A percentile compares a stretch with the other conserved stretches of the same genome.
phyloP scores from a whole-genome alignment of 768 basidiomycete species.

The Boletus pseudopeckii region DNA sequence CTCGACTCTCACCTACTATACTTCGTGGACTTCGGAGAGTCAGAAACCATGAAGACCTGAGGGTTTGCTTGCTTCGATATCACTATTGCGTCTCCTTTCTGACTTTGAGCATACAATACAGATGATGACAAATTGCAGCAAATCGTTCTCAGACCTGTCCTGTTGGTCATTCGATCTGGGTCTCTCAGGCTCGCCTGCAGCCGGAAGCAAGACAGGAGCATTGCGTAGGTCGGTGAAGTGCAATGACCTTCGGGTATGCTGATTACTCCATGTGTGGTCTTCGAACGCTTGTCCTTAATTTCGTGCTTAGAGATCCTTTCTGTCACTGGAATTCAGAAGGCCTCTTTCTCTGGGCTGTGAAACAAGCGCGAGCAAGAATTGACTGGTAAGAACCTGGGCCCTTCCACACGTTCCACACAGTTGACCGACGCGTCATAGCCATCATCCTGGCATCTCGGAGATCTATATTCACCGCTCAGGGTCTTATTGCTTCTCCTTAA shows the following conservation, averaged over 20 bases:
- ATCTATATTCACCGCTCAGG: background rate
- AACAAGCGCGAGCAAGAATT: background rate
- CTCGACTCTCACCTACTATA: background rate
- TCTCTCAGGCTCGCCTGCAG: background rate
- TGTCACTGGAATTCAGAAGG: background rate
- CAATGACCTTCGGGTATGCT: slow-evolving; percentile 13
- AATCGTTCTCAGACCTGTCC: slow-evolving; percentile 2
- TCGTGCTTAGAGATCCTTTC: slow-evolving; percentile 1
- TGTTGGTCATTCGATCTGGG: background rate
- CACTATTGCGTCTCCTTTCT: background rate
- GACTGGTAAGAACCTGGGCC: background rate
- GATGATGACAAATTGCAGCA: background rate
- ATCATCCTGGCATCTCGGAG: background rate
- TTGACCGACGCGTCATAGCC: background rate
- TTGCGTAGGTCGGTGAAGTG: slow-evolving; percentile 10
- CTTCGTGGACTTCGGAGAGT: slow-evolving; percentile 7
- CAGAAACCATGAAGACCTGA: background rate
- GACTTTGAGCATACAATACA: background rate
- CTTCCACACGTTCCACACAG: background rate
- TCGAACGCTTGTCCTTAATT: background rate
- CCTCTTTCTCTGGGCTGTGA: background rate
- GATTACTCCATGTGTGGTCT: background rate
- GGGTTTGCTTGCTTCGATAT: background rate
- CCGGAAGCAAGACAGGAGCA: background rate
- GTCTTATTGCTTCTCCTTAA: background rate